Evolutionary conservation across 495 filamentous ascomycete genomes (phyloP).

Genomic region (Daldinia concentrica): DNA sequence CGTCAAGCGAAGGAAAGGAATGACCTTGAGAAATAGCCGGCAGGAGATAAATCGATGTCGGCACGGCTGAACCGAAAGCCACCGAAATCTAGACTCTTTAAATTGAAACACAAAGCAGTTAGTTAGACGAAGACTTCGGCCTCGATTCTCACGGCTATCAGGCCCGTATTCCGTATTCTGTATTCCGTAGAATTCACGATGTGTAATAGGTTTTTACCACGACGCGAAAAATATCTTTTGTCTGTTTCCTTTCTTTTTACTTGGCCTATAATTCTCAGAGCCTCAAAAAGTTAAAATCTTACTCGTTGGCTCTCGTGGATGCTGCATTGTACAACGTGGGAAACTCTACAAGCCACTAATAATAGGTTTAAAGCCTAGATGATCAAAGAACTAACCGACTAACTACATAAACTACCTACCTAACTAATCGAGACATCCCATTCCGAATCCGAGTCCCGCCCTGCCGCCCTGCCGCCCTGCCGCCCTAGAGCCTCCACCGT

Average conservation of each 20-base stretch:
- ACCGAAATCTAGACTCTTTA: conserved; percentile 2
- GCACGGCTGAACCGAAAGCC: conserved; percentile 24
- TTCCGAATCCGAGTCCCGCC: conserved; percentile 30
- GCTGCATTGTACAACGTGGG: conserved; percentile 2
- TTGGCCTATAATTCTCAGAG: not conserved
- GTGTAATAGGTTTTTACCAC: conserved; percentile 4
- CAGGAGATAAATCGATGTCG: conserved; percentile 15
- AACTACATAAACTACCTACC: no score
- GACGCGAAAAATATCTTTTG: conserved; percentile 1
- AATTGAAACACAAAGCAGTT: conserved; percentile 13
- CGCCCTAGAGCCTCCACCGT: conserved; percentile 15
- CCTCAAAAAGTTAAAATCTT: not conserved
- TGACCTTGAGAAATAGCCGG: conserved; percentile 34
- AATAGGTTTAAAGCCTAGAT: conserved; percentile 4
- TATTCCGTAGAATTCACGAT: conserved; percentile 27
- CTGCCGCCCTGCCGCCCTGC: not conserved
- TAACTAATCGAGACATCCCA: conserved; percentile 4
- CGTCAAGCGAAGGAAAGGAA: conserved; percentile 37
- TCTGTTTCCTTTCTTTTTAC: not conserved
- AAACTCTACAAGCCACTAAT: conserved; percentile 7
- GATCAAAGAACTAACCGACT: not conserved
- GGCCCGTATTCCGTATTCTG: conserved; percentile 39
- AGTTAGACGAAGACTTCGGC: conserved; percentile 21
- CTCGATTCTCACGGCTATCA: conserved; percentile 29
- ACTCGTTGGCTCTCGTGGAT: not conserved